These are phyloP conservation scores for Microdochium trichocladiopsis DNA, from an alignment of 2,329 filamentous ascomycete species.

Conservation along the genomic window DNA sequence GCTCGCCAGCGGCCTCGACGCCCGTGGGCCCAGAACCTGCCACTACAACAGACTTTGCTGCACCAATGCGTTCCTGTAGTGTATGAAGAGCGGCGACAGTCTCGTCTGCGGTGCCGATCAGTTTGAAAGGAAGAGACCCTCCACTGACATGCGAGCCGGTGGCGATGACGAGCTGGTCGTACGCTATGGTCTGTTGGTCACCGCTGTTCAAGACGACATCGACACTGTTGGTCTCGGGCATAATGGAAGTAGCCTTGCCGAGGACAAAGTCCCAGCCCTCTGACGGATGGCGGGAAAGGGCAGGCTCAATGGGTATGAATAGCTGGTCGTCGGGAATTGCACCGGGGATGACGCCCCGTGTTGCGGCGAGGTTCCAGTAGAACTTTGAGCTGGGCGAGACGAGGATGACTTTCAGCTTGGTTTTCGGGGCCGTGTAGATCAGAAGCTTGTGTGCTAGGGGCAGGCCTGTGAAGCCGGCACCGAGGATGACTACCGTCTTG, in stretches of 20 bases:
- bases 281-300: slow-evolving; percentile 39
- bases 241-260: slow-evolving; percentile 37
- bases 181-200: slow-evolving; percentile 28
- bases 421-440: slow-evolving; percentile 30
- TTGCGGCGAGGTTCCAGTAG: slow-evolving; percentile 41
- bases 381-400: slow-evolving; percentile 40
- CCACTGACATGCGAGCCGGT: slow-evolving; percentile 37
- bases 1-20: slow-evolving; percentile 42
- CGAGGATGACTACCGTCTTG: slow-evolving; percentile 40
- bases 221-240: slow-evolving; percentile 33
- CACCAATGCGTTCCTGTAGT: slow-evolving; percentile 27
- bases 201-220: slow-evolving; percentile 27
- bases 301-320: slow-evolving; percentile 28
- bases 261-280: slow-evolving; percentile 44
- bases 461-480: slow-evolving; percentile 38
- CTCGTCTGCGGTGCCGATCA: slow-evolving; percentile 29
- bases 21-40: slow-evolving; percentile 45
- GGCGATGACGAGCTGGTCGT: slow-evolving; percentile 47
- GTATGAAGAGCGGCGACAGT: slow-evolving; percentile 30
- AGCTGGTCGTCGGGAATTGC: slow-evolving; percentile 34
- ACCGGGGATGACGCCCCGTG: slow-evolving; percentile 38
- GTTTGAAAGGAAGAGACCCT: slow-evolving; percentile 43
- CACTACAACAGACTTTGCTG: slow-evolving; percentile 40
- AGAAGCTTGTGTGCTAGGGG: slow-evolving; percentile 43
- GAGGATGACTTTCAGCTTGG: slow-evolving; percentile 34